phyloP scores from a whole-genome alignment of 805 yeast species.

The Candida sithepensis region DNA sequence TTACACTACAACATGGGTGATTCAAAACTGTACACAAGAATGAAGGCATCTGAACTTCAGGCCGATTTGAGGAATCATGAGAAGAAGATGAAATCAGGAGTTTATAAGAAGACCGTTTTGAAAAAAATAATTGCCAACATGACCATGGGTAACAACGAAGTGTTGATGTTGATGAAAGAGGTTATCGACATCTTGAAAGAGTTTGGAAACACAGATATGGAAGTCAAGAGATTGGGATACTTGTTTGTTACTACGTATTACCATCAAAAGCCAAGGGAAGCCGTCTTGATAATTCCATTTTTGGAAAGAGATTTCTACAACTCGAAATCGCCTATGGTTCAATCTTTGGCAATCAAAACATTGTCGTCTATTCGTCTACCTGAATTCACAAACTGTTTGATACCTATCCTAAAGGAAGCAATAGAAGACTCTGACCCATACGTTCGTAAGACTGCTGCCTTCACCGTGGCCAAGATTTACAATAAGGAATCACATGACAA shows the following conservation, averaged over 20 bases:
- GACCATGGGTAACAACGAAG: slow-evolving; percentile 77
- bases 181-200: slow-evolving; percentile 47
- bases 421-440: slow-evolving; percentile 49
- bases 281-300: slow-evolving; percentile 52
- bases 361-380: slow-evolving; percentile 55
- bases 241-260: slow-evolving; percentile 63
- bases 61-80: slow-evolving; percentile 31
- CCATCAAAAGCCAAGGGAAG: slow-evolving; percentile 50
- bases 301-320: slow-evolving; percentile 47
- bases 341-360: slow-evolving; percentile 63
- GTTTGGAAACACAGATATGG: slow-evolving; percentile 45
- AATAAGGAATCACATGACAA: slow-evolving; percentile 46
- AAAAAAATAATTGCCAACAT: slow-evolving; percentile 79
- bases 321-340: slow-evolving; percentile 37
- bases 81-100: slow-evolving; percentile 36
- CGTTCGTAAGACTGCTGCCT: slow-evolving; percentile 68
- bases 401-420: slow-evolving; percentile 33
- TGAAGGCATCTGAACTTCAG: slow-evolving; percentile 29
- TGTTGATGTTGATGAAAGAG: slow-evolving; percentile 64
- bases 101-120: slow-evolving; percentile 45
- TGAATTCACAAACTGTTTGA: slow-evolving; percentile 46
- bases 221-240: slow-evolving; percentile 67
- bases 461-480: slow-evolving; percentile 63
- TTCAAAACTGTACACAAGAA: slow-evolving; percentile 24
- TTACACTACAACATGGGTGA: slow-evolving; percentile 20